Evolutionary conservation across 2,329 filamentous ascomycete species (phyloP).

Genomic region (Neofusicoccum laricinum): DNA sequence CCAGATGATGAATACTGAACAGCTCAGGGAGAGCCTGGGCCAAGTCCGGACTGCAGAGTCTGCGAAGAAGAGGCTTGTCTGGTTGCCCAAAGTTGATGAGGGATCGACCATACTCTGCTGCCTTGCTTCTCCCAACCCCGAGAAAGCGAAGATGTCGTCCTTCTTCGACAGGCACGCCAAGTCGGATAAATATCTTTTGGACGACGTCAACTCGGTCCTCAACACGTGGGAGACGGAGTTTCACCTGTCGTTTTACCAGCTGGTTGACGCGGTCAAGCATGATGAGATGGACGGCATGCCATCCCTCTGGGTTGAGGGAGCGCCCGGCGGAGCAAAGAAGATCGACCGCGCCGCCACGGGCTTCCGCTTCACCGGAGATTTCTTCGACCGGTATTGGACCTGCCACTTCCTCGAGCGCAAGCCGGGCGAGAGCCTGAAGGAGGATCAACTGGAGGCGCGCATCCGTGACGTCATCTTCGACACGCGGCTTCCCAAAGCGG

Average conservation of each 20-base stretch:
- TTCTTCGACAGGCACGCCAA: constrained; percentile 26
- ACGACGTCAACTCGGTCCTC: constrained; percentile 23
- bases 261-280: background rate
- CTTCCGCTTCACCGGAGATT: constrained; percentile 31
- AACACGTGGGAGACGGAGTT: constrained; percentile 33
- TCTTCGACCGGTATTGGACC: constrained; percentile 35
- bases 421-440: background rate
- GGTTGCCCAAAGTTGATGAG: background rate
- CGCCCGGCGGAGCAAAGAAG: background rate
- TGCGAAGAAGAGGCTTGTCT: constrained; percentile 12
- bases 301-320: background rate
- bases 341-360: constrained; percentile 22
- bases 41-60: background rate
- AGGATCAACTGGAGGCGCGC: background rate
- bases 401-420: constrained; percentile 24
- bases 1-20: background rate
- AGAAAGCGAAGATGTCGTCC: constrained; percentile 16
- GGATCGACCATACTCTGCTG: constrained; percentile 18
- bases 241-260: constrained; percentile 27
- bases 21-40: background rate
- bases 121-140: constrained; percentile 14
- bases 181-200: constrained; percentile 23
- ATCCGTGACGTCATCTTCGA: background rate
- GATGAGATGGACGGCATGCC: background rate
- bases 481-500: background rate